Percentiles rank a stretch among this genome's conserved stretches.
These are phyloP conservation scores for Russula emetica DNA, from an alignment of 768 basidiomycete genomes.

Conservation along the genomic window DNA sequence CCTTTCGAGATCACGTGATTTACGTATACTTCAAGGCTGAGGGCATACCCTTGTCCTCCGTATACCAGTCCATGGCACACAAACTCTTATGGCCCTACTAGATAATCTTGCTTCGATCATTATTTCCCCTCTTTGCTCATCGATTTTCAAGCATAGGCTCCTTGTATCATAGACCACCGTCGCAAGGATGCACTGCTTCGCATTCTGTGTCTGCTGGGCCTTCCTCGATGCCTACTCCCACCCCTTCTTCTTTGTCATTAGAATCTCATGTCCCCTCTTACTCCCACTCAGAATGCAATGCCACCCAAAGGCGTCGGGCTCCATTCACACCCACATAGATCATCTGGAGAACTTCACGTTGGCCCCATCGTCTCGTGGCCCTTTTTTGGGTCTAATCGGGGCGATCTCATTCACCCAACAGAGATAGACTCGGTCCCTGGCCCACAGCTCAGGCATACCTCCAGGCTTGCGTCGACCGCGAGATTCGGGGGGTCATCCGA, in stretches of 20 bases:
- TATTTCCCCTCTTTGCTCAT: conserved; percentile 69
- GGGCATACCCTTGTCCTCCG: conserved; percentile 64
- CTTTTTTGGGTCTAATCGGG: conserved; percentile 82
- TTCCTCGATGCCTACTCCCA: conserved; percentile 31
- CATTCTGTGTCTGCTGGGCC: conserved; percentile 26
- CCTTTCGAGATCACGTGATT: conserved; percentile 2
- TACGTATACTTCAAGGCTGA: conserved; percentile 47
- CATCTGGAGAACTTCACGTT: conserved; percentile 47
- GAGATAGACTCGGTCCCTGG: conserved; percentile 86
- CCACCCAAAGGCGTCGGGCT: not conserved
- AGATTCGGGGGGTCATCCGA: conserved; percentile 64
- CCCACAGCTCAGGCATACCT: conserved; percentile 55
- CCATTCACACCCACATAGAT: conserved; percentile 19
- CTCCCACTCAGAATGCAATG: conserved; percentile 5
- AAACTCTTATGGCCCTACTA: conserved; percentile 58
- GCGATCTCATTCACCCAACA: conserved; percentile 59
- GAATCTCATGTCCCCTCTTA: conserved; percentile 14
- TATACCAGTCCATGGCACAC: conserved; percentile 68
- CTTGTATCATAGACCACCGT: conserved; percentile 50
- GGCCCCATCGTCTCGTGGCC: conserved; percentile 89
- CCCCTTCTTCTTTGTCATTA: conserved; percentile 23
- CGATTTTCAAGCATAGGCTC: conserved; percentile 76
- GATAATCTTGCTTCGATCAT: conserved; percentile 64
- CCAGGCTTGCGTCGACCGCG: conserved; percentile 62
- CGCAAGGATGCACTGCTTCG: conserved; percentile 4